Conservation (phyloP, 2,329 filamentous ascomycete genomes). For the Xylogone sp. region DNA sequence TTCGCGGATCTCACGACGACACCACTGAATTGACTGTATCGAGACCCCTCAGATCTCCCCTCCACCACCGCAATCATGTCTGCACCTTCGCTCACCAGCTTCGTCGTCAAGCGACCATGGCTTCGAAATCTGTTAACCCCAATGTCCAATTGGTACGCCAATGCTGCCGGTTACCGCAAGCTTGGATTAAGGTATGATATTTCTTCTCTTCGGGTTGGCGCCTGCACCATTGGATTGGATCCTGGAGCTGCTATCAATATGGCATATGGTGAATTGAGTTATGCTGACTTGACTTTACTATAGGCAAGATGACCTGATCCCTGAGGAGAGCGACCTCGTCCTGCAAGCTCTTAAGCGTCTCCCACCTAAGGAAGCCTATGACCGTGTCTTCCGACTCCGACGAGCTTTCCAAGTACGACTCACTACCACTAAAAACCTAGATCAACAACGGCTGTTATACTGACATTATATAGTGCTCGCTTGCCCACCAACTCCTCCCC, state of each 20-base stretch:
- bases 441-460: not conserved
- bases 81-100: slow-evolving; percentile 61
- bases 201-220: not conserved
- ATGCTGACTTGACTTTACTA: slow-evolving; percentile 16
- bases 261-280: not conserved
- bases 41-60: slow-evolving; percentile 3
- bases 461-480: slow-evolving; percentile 40
- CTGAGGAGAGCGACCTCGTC: slow-evolving; percentile 85
- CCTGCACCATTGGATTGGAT: slow-evolving; percentile 1
- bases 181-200: slow-evolving; percentile 76
- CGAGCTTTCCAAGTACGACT: slow-evolving; percentile 78
- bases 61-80: slow-evolving; percentile 25
- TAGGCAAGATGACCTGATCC: slow-evolving; percentile 91
- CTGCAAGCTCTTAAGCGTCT: slow-evolving; percentile 89
- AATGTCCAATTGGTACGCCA: slow-evolving; percentile 81
- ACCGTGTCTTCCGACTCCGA: slow-evolving; percentile 95
- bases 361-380: slow-evolving; percentile 84
- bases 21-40: slow-evolving; percentile 3
- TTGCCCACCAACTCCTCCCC: slow-evolving; percentile 62
- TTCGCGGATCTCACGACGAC: not conserved
- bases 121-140: slow-evolving; percentile 76
- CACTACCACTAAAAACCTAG: not conserved
- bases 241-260: slow-evolving; percentile 4
- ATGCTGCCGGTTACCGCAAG: slow-evolving; percentile 88
- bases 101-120: slow-evolving; percentile 81